phyloP scores from a whole-genome alignment of 208 protist genomes.

The Vickermania spadyakhi region DNA sequence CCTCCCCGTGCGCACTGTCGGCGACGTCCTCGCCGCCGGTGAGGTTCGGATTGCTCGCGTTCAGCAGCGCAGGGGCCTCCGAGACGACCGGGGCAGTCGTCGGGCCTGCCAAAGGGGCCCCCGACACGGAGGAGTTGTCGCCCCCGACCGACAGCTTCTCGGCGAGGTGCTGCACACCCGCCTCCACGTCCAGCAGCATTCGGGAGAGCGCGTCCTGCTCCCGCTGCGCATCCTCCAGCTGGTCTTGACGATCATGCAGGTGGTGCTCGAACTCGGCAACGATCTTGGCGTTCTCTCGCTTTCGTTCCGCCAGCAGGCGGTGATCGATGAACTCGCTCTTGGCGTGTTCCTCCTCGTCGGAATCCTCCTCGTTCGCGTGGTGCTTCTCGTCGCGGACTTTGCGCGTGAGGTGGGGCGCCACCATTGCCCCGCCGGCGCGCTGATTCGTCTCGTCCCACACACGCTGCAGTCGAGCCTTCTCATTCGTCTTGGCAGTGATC shows the following conservation, averaged over 20 bases:
- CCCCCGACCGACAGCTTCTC: conserved; percentile 55
- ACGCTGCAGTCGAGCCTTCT: neutral
- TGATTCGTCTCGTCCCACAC: conserved; percentile 3
- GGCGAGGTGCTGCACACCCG: conserved; percentile 82
- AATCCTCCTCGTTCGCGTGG: conserved; percentile 3
- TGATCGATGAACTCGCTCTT: conserved; percentile 16
- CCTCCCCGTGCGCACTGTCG: neutral
- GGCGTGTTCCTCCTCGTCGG: conserved; percentile 1
- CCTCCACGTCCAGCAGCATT: conserved; percentile 76
- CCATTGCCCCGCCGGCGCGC: neutral
- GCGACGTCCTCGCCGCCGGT: neutral
- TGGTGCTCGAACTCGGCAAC: conserved; percentile 87
- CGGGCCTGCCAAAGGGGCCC: neutral
- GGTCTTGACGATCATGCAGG: conserved; percentile 47
- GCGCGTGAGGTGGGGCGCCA: neutral
- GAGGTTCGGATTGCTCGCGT: neutral
- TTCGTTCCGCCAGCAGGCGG: conserved; percentile 39
- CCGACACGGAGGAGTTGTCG: neutral
- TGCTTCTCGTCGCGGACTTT: neutral
- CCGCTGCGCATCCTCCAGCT: conserved; percentile 42
- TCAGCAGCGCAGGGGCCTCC: neutral
- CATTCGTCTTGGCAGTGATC: neutral
- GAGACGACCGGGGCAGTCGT: neutral
- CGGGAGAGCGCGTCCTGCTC: conserved; percentile 63
- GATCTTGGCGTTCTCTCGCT: conserved; percentile 46